Percentiles rank a stretch among this genome's conserved stretches.
phyloP scores from a whole-genome alignment of 805 yeast genomes.

The Saturnispora dispora region DNA sequence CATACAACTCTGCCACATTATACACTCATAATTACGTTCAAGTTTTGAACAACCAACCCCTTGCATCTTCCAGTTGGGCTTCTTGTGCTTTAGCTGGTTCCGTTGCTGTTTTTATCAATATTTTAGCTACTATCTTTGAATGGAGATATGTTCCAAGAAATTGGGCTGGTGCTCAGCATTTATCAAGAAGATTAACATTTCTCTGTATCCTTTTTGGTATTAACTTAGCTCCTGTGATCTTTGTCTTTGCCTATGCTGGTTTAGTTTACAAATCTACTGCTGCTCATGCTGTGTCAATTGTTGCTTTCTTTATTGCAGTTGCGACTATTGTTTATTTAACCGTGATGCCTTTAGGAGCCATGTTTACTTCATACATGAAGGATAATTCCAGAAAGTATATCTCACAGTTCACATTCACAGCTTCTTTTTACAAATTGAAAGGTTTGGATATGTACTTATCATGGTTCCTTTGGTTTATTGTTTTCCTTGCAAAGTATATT shows the following conservation, averaged over 20 bases:
- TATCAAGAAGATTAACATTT: conserved; percentile 78
- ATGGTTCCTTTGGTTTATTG: conserved; percentile 80
- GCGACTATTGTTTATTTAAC: conserved; percentile 80
- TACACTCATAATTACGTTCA: conserved; percentile 85
- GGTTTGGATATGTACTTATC: conserved; percentile 97
- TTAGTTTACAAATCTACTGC: conserved; percentile 55
- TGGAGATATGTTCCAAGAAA: conserved; percentile 95
- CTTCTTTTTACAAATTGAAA: conserved; percentile 67
- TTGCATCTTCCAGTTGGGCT: conserved; percentile 88
- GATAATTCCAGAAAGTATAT: conserved; percentile 80
- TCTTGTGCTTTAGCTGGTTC: conserved; percentile 88
- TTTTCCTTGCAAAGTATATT: conserved; percentile 77
- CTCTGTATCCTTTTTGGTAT: conserved; percentile 53
- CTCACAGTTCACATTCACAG: conserved; percentile 93
- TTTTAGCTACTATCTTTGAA: conserved; percentile 81
- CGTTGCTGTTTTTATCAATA: conserved; percentile 72
- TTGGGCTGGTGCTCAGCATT: conserved; percentile 99
- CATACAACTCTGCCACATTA: conserved; percentile 85
- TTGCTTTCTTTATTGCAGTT: conserved; percentile 82
- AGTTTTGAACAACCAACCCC: conserved; percentile 76
- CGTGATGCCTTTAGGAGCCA: conserved; percentile 92
- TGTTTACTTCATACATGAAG: conserved; percentile 87
- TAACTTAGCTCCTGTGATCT: conserved; percentile 81
- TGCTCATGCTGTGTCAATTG: conserved; percentile 72
- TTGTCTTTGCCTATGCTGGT: conserved; percentile 75